Evolutionary conservation across 2,329 filamentous ascomycete species (phyloP).

Genomic region (Volutella citrinella): DNA sequence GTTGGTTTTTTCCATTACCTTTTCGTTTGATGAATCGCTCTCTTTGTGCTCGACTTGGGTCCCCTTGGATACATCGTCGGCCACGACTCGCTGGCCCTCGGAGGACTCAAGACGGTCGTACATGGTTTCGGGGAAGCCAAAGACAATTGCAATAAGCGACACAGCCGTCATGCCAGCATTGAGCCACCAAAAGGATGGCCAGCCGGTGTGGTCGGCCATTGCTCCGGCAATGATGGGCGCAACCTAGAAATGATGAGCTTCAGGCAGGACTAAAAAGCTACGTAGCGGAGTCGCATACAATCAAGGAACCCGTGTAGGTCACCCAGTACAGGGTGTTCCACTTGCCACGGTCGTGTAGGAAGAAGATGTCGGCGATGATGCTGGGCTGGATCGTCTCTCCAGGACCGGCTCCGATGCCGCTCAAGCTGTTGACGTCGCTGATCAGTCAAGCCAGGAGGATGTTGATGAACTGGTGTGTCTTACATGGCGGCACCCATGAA

Average conservation of each 20-base stretch:
- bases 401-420: conserved; percentile 12
- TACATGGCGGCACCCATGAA: conserved; percentile 9
- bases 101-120: background rate
- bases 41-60: conserved; percentile 3
- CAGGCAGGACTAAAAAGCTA: background rate
- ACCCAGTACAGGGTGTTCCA: conserved; percentile 18
- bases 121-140: conserved; percentile 5
- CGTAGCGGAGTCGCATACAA: too few species aligned
- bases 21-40: background rate
- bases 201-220: conserved; percentile 5
- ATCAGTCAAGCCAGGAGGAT: background rate
- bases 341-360: conserved; percentile 15
- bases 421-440: too few species aligned
- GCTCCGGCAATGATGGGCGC: conserved; percentile 3
- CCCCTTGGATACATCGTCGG: background rate
- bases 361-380: conserved; percentile 17
- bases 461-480: background rate
- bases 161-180: conserved; percentile 4
- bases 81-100: background rate
- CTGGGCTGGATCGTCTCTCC: conserved; percentile 12
- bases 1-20: background rate
- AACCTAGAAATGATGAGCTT: background rate
- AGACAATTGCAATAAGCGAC: background rate
- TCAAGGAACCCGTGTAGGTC: conserved; percentile 9
- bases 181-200: conserved; percentile 5